Evolutionary conservation across 495 filamentous ascomycete genomes (phyloP).

Genomic region (Elasticomyces elasticus): DNA sequence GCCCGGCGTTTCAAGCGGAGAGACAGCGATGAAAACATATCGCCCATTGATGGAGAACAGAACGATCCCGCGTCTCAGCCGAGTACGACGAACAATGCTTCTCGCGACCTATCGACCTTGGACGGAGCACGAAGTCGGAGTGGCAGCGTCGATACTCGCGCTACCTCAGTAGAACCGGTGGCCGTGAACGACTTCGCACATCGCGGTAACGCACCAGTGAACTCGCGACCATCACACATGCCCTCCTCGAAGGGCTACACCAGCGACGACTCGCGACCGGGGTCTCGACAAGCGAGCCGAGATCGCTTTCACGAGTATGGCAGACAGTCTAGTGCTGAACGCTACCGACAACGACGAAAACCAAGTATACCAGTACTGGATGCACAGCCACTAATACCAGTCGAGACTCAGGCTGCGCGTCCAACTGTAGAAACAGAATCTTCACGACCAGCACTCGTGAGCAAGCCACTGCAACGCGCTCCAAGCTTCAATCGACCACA

Average conservation of each 20-base stretch:
- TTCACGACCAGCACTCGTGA: constrained; percentile 9
- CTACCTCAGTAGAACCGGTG: constrained; percentile 20
- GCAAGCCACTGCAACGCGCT: constrained; percentile 6
- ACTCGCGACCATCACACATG: constrained; percentile 5
- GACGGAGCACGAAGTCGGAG: constrained; percentile 10
- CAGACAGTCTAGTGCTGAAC: constrained; percentile 15
- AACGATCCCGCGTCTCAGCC: constrained; percentile 11
- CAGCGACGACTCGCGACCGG: constrained; percentile 13
- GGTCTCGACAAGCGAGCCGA: constrained; percentile 11
- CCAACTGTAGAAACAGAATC: not conserved
- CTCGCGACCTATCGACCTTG: not conserved
- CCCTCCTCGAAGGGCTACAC: constrained; percentile 14
- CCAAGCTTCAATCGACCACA: constrained; percentile 13
- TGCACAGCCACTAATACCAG: not conserved
- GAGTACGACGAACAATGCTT: constrained; percentile 3
- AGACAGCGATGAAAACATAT: constrained; percentile 24
- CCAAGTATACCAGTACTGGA: constrained; percentile 1
- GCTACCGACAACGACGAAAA: constrained; percentile 2
- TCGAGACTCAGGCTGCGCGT: not conserved
- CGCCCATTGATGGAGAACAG: constrained; percentile 16
- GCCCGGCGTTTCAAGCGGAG: constrained; percentile 23
- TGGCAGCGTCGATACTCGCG: constrained; percentile 14
- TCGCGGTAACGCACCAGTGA: not conserved
- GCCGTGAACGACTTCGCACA: constrained; percentile 24
- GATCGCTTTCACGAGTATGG: constrained; percentile 5